A percentile compares a stretch with the other conserved stretches of the same genome.
These are phyloP conservation scores for Stemphylium beticola DNA, from an alignment of 2,329 filamentous ascomycete species.

Conservation along the genomic window DNA sequence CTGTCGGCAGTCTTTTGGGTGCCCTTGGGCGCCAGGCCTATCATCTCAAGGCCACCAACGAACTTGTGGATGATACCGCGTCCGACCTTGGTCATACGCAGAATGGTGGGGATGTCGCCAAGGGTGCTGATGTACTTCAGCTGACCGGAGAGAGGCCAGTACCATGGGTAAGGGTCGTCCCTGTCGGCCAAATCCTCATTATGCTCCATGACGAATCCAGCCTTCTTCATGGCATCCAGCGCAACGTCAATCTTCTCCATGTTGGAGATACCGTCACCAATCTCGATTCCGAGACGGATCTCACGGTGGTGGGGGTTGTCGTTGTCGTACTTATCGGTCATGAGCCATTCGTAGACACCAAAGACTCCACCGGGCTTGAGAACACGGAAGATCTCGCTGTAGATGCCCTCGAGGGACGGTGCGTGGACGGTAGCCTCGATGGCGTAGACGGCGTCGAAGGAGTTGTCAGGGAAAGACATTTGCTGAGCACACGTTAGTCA, in stretches of 20 bases:
- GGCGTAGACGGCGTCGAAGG: conserved; percentile 93
- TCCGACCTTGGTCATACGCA: conserved; percentile 87
- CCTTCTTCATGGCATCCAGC: conserved; percentile 80
- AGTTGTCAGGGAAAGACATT: conserved; percentile 92
- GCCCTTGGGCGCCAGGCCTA: conserved; percentile 77
- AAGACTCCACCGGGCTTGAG: conserved; percentile 96
- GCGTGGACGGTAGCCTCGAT: conserved; percentile 98
- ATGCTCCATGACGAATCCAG: conserved; percentile 82
- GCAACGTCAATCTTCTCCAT: conserved; percentile 90
- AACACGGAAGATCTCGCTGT: conserved; percentile 91
- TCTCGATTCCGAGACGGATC: conserved; percentile 93
- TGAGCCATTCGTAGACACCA: conserved; percentile 98
- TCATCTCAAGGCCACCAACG: conserved; percentile 75
- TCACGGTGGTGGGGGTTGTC: conserved; percentile 83
- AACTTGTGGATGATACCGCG: conserved; percentile 77
- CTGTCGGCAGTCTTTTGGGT: conserved; percentile 96
- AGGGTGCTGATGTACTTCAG: conserved; percentile 81
- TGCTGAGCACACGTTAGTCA: conserved; percentile 60
- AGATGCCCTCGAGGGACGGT: conserved; percentile 86
- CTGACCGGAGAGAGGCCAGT: conserved; percentile 88
- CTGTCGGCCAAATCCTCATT: conserved; percentile 86
- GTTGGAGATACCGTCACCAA: conserved; percentile 95
- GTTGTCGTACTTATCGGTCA: conserved; percentile 96
- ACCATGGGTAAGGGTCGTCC: conserved; percentile 82
- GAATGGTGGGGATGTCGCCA: conserved; percentile 80